Conservation (phyloP, 805 yeast genomes). For the Starmerella powellii region DNA sequence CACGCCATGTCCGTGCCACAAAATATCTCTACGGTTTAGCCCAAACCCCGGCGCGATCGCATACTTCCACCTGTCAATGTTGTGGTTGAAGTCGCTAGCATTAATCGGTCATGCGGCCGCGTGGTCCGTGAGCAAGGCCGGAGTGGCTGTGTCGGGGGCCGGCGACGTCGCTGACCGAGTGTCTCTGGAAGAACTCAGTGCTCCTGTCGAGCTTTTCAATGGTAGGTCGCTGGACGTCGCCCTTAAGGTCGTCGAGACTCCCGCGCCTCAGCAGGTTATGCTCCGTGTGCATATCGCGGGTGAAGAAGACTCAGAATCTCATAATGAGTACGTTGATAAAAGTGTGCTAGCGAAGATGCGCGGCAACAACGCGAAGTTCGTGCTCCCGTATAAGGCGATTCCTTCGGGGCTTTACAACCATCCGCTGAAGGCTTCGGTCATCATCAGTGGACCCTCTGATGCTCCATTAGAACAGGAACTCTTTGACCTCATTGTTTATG, state of each 20-base stretch:
- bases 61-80: conserved; percentile 3
- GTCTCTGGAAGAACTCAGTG: conserved; percentile 7
- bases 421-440: conserved; percentile 21
- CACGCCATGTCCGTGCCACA: too few relatives aligned
- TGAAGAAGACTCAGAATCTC: background rate
- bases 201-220: conserved; percentile 14
- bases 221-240: conserved; percentile 20
- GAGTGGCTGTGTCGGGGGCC: conserved; percentile 19
- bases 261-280: conserved; percentile 18
- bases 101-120: conserved; percentile 14
- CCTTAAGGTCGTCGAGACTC: conserved; percentile 17
- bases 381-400: conserved; percentile 25
- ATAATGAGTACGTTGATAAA: conserved; percentile 8
- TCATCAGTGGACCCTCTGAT: conserved; percentile 26
- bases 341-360: conserved; percentile 24
- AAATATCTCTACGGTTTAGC: background rate
- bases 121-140: conserved; percentile 23
- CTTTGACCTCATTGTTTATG: conserved; percentile 15
- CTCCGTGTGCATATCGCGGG: conserved; percentile 12
- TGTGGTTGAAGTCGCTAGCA: conserved; percentile 5
- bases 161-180: conserved; percentile 19
- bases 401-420: conserved; percentile 26
- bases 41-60: too few relatives aligned
- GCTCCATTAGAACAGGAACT: conserved; percentile 15
- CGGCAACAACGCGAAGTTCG: conserved; percentile 27